These are phyloP conservation scores for Arxiozyma bovina DNA, from an alignment of 1,139 yeast species.

Conservation along the genomic window DNA sequence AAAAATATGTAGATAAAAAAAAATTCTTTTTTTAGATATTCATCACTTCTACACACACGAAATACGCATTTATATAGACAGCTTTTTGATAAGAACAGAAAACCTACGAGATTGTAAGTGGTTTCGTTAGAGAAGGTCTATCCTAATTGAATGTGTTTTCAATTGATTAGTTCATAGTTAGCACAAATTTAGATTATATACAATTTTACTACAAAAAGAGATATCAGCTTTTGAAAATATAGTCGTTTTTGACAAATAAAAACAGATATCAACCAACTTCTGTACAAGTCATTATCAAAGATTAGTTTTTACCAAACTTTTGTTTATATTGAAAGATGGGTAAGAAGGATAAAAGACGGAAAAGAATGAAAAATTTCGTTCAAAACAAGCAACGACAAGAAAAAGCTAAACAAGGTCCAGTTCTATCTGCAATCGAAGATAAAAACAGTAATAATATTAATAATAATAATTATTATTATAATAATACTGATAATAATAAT, in stretches of 20 bases:
- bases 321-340: slow-evolving; percentile 5
- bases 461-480: too few relatives aligned
- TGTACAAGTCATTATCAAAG: too few relatives aligned
- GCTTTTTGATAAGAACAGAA: too few relatives aligned
- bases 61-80: neutral
- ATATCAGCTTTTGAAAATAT: neutral
- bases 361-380: slow-evolving; percentile 12
- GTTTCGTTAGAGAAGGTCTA: neutral
- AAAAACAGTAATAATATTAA: too few relatives aligned
- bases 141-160: neutral
- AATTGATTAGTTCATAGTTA: neutral
- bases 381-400: slow-evolving; percentile 7
- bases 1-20: too few relatives aligned
- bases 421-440: neutral
- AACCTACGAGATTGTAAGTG: neutral
- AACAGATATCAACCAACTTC: too few relatives aligned
- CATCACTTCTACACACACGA: too few relatives aligned
- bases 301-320: too few relatives aligned
- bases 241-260: neutral
- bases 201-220: neutral
- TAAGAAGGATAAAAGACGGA: slow-evolving; percentile 15
- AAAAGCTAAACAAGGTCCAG: neutral
- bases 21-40: too few relatives aligned
- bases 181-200: too few relatives aligned
- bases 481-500: too few relatives aligned